A percentile compares a stretch with the other conserved stretches of the same genome.
These are phyloP conservation scores for Leccinum rimulosum DNA, from an alignment of 768 basidiomycete genomes.

Conservation along the genomic window DNA sequence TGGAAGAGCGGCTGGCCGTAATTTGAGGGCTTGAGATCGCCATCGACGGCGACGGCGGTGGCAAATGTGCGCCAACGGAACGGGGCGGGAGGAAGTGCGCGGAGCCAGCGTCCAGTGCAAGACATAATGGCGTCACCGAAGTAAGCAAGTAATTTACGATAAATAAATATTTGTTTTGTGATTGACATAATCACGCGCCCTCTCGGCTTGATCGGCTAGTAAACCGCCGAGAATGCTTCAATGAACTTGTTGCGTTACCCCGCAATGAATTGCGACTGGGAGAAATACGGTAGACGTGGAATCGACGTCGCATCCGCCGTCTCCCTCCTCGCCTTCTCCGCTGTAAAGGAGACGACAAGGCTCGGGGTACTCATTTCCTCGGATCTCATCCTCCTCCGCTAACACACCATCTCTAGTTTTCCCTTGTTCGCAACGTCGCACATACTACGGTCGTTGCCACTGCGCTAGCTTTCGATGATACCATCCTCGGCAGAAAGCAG, in stretches of 20 bases:
- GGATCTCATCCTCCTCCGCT: slow-evolving; percentile 5
- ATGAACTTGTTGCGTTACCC: not conserved
- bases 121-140: not conserved
- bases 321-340: slow-evolving; percentile 62
- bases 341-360: slow-evolving; percentile 63
- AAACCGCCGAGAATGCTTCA: not conserved
- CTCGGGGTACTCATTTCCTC: slow-evolving; percentile 53
- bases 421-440: slow-evolving; percentile 60
- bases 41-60: slow-evolving; percentile 28
- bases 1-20: slow-evolving; percentile 77
- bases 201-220: not conserved
- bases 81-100: not conserved
- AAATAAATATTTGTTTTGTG: not conserved
- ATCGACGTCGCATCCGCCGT: slow-evolving; percentile 66
- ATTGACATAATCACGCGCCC: slow-evolving; percentile 21
- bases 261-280: slow-evolving; percentile 36
- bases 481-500: slow-evolving; percentile 60
- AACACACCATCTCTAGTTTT: slow-evolving; percentile 49
- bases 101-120: not conserved
- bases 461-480: slow-evolving; percentile 58
- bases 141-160: not conserved
- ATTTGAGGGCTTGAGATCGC: slow-evolving; percentile 59
- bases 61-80: slow-evolving; percentile 29
- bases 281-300: slow-evolving; percentile 49
- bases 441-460: slow-evolving; percentile 57